Conservation (phyloP, 2,329 filamentous ascomycete species). For the Colletotrichum noveboracense region DNA sequence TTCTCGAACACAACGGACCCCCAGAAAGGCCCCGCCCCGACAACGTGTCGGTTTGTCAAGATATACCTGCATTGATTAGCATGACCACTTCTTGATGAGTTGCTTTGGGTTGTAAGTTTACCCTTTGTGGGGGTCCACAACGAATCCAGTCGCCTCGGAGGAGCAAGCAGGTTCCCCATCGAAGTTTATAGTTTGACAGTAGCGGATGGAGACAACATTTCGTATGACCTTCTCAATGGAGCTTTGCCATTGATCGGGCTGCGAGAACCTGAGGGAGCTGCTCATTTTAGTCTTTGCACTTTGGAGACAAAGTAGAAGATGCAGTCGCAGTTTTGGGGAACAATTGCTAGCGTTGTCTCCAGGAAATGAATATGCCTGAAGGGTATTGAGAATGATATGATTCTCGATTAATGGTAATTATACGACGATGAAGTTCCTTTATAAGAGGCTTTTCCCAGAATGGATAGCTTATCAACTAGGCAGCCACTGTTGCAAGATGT, state of each 20-base stretch:
- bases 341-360: not conserved
- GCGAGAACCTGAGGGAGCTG: not conserved
- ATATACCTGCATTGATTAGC: not conserved
- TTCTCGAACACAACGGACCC: constrained; percentile 99
- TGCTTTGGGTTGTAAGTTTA: constrained; percentile 69
- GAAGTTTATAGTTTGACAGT: constrained; percentile 97
- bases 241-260: not conserved
- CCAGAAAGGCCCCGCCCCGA: constrained; percentile 95
- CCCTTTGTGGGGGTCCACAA: constrained; percentile 92
- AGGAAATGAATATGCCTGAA: too few species aligned
- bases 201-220: constrained; percentile 98
- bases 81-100: constrained; percentile 63
- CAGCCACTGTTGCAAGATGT: not conserved
- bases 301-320: not conserved
- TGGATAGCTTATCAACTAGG: not conserved
- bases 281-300: not conserved
- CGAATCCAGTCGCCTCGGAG: constrained; percentile 95
- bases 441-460: not conserved
- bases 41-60: constrained; percentile 35
- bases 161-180: constrained; percentile 95
- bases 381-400: not conserved
- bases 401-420: not conserved
- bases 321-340: not conserved
- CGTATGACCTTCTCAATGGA: constrained; percentile 78
- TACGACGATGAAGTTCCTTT: not conserved